Conservation (phyloP, 805 yeast species). For the Metschnikowia bowlesiae region DNA sequence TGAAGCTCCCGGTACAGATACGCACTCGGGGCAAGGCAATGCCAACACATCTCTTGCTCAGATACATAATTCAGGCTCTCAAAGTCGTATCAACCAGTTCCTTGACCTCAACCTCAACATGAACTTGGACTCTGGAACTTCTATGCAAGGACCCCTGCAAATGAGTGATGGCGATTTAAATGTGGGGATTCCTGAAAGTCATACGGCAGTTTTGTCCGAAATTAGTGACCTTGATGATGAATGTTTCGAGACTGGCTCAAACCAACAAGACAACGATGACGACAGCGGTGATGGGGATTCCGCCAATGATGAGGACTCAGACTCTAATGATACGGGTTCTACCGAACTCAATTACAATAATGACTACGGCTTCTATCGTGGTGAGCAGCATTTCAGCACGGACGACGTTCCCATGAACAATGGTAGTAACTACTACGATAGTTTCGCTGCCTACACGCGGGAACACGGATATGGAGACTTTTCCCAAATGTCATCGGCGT, state of each 20-base stretch:
- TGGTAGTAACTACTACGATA: background rate
- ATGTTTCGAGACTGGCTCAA: background rate
- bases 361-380: background rate
- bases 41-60: conserved; percentile 3
- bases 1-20: background rate
- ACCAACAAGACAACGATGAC: background rate
- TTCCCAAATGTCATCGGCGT: background rate
- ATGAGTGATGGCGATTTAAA: background rate
- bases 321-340: background rate
- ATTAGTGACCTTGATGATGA: background rate
- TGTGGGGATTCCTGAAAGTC: background rate
- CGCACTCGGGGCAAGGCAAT: background rate
- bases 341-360: conserved; percentile 1
- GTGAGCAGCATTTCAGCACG: background rate
- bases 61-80: conserved; percentile 6
- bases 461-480: background rate
- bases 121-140: conserved; percentile 4
- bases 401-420: background rate
- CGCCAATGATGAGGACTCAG: conserved; percentile 5
- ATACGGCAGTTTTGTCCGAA: background rate
- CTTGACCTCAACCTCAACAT: conserved; percentile 6
- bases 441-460: background rate
- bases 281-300: conserved; percentile 6
- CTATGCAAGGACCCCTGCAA: background rate
- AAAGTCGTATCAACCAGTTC: background rate